A percentile compares a stretch with the other conserved stretches of the same genome.
phyloP scores from a whole-genome alignment of 345 rosid genomes.

The Salix caprea region DNA sequence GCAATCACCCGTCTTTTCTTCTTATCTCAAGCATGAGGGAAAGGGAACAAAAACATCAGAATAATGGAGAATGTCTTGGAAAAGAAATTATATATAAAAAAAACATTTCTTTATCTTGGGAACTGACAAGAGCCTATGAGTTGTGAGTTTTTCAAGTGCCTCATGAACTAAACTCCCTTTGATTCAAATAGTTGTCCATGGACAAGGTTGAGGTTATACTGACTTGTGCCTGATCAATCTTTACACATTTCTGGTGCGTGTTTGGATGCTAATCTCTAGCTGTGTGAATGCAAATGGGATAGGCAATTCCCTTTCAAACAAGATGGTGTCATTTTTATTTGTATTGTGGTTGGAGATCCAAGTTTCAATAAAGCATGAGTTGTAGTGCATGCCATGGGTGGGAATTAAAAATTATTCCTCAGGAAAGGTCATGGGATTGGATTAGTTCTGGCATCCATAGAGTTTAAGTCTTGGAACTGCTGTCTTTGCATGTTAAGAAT shows the following conservation, averaged over 20 bases:
- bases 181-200: neutral
- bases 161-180: neutral
- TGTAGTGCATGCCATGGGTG: slow-evolving; percentile 21
- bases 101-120: neutral
- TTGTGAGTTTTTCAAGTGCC: neutral
- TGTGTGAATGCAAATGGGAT: slow-evolving; percentile 9
- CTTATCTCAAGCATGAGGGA: neutral
- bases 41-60: neutral
- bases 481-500: slow-evolving; percentile 13
- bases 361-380: slow-evolving; percentile 22
- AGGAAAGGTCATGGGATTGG: slow-evolving; percentile 15
- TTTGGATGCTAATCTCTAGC: neutral
- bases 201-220: neutral
- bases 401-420: slow-evolving; percentile 8
- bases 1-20: neutral
- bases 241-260: neutral
- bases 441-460: slow-evolving; percentile 7
- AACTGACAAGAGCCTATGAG: neutral
- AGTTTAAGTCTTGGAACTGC: neutral
- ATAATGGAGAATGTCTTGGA: neutral
- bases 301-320: slow-evolving; percentile 7
- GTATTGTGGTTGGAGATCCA: slow-evolving; percentile 17
- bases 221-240: neutral
- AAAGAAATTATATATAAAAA: neutral
- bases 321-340: slow-evolving; percentile 2